These are phyloP conservation scores for Annona cherimola DNA, from an alignment of 164 flowering plant genomes.

Conservation along the genomic window DNA sequence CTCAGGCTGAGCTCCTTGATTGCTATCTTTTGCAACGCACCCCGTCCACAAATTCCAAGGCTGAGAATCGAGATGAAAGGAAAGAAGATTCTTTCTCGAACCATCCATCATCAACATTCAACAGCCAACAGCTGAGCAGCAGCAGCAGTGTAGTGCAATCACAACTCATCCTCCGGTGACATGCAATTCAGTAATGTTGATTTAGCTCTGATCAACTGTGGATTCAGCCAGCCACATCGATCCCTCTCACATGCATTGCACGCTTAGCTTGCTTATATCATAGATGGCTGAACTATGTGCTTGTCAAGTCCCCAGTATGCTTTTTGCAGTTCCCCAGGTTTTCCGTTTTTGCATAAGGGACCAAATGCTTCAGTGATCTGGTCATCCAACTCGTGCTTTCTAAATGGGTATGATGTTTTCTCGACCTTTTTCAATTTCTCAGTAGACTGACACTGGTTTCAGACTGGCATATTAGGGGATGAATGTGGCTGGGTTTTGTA, in stretches of 20 bases:
- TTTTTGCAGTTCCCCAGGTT: neutral
- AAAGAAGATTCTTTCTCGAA: slow-evolving; percentile 1
- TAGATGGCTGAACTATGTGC: neutral
- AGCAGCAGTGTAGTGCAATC: slow-evolving; percentile 5
- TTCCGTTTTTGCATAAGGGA: neutral
- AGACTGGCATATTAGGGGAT: slow-evolving; percentile 5
- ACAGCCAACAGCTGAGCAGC: slow-evolving; percentile 6
- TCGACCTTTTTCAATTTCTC: neutral
- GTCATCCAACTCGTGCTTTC: neutral
- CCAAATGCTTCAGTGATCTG: neutral
- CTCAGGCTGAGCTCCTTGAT: slow-evolving; percentile 81
- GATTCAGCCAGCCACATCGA: neutral
- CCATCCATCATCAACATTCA: slow-evolving; percentile 1
- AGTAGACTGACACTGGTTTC: slow-evolving; percentile 4
- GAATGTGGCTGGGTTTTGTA: slow-evolving; percentile 21
- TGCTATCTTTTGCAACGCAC: slow-evolving; percentile 5
- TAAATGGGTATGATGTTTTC: neutral
- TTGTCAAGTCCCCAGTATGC: neutral
- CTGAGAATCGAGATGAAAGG: neutral
- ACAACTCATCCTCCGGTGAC: slow-evolving; percentile 1
- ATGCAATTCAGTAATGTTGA: neutral
- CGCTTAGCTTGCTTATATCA: neutral
- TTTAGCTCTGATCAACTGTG: neutral
- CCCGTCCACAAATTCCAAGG: neutral
- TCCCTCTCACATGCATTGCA: neutral